A percentile compares a stretch with the other conserved stretches of the same genome.
Conservation (phyloP, 805 yeast species). For the Yarrowia yakushimensis region DNA sequence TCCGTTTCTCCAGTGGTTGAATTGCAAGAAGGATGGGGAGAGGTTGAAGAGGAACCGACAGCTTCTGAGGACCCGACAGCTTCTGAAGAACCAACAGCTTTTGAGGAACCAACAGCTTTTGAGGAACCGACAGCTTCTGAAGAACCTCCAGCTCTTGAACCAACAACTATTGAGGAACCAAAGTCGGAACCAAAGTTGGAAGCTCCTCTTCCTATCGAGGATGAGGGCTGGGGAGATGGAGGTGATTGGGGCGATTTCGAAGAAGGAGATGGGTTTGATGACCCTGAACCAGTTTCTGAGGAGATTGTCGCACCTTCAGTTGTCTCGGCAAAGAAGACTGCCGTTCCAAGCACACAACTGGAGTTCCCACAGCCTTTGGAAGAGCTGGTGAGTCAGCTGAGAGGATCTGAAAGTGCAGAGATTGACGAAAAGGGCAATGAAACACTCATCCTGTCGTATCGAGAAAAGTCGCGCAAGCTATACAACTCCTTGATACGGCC, state of each 20-base stretch:
- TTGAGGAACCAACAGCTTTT: not conserved
- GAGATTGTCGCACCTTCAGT: not conserved
- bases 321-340: not conserved
- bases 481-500: conserved; percentile 13
- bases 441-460: not conserved
- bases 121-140: not conserved
- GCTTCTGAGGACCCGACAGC: not conserved
- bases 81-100: not conserved
- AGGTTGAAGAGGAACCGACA: not conserved
- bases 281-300: not conserved
- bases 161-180: not conserved
- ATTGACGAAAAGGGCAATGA: not conserved
- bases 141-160: not conserved
- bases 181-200: too few species aligned
- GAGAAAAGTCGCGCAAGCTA: conserved; percentile 13
- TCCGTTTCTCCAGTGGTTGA: not conserved
- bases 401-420: not conserved
- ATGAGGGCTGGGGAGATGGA: not conserved
- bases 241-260: conserved; percentile 16
- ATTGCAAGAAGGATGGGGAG: not conserved
- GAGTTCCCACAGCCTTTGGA: not conserved
- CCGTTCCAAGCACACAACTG: not conserved
- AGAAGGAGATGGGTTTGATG: not conserved
- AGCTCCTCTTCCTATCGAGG: not conserved
- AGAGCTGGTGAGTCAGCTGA: not conserved